phyloP scores from a whole-genome alignment of 23 red algal species.

The Agarophyton chilense region DNA sequence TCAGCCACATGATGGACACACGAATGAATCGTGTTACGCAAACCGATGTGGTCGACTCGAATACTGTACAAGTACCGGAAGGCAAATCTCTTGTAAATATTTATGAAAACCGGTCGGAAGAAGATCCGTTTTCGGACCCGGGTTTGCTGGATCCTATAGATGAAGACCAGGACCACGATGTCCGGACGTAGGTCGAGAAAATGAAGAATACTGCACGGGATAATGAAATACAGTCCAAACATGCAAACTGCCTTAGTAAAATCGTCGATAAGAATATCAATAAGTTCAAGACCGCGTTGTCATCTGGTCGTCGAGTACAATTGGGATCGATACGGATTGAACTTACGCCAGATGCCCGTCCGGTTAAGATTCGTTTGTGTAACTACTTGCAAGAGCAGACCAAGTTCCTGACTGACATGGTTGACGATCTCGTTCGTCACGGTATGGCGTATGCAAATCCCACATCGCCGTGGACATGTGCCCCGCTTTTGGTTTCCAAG shows the following conservation, averaged over 20 bases:
- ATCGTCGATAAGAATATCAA: not conserved
- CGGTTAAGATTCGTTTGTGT: slow-evolving; percentile 42
- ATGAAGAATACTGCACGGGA: not conserved
- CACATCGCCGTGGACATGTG: slow-evolving; percentile 32
- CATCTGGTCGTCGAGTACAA: slow-evolving; percentile 12
- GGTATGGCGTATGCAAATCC: slow-evolving; percentile 28
- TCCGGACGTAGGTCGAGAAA: too few relatives aligned
- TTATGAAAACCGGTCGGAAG: too few relatives aligned
- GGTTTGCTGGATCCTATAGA: too few relatives aligned
- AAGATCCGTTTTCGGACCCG: too few relatives aligned
- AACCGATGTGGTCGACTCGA: too few relatives aligned
- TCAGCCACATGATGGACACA: not conserved
- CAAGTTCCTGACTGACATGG: slow-evolving; percentile 7
- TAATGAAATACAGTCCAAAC: not conserved
- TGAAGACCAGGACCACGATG: too few relatives aligned
- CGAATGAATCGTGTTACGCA: not conserved
- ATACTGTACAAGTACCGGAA: not conserved
- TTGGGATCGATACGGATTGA: not conserved
- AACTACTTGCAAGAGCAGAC: slow-evolving; percentile 35
- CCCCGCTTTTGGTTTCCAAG: slow-evolving; percentile 54
- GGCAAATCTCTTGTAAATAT: not conserved
- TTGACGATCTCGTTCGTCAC: slow-evolving; percentile 29
- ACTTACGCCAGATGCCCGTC: slow-evolving; percentile 11
- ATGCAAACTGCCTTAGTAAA: not conserved
- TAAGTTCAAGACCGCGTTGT: slow-evolving; percentile 33